Conservation (phyloP, 1,284 basidiomycete genomes). For the Psilocybe mexicana region DNA sequence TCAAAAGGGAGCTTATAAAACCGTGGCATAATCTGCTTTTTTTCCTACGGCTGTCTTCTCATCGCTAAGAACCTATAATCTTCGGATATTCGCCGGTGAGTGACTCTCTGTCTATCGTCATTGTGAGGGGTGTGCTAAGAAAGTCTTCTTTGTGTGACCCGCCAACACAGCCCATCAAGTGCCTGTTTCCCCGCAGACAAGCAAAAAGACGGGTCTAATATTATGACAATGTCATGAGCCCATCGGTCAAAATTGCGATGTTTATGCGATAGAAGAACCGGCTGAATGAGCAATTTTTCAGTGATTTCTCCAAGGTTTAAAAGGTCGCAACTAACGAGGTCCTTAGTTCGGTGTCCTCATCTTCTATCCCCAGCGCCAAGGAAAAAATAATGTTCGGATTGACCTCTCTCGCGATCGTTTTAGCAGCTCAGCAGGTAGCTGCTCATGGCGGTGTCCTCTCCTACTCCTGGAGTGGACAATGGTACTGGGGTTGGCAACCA, state of each 20-base stretch:
- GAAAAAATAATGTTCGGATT: constrained; percentile 23
- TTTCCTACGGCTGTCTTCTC: constrained; percentile 1
- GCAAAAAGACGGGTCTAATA: background rate
- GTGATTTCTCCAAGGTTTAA: constrained; percentile 11
- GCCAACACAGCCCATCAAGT: background rate
- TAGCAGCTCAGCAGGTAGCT: constrained; percentile 27
- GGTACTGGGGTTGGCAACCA: constrained; percentile 52
- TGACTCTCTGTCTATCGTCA: background rate
- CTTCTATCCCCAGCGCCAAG: constrained; percentile 14
- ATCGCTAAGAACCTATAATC: constrained; percentile 13
- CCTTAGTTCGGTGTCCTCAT: constrained; percentile 13
- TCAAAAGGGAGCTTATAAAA: constrained; percentile 6
- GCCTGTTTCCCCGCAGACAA: constrained; percentile 10
- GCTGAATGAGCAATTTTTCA: constrained; percentile 5
- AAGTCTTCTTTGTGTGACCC: background rate
- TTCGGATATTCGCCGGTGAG: constrained; percentile 20
- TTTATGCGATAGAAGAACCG: constrained; percentile 19
- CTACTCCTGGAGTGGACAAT: constrained; percentile 47
- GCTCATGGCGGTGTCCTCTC: constrained; percentile 57
- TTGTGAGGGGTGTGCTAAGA: background rate
- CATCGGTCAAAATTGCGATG: constrained; percentile 11
- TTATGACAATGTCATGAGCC: background rate
- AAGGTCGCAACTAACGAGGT: constrained; percentile 11
- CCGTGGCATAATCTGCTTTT: background rate
- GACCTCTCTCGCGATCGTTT: constrained; percentile 27